Percentiles rank a stretch among this genome's conserved stretches.
These are phyloP conservation scores for Pythium utonaiense DNA, from an alignment of 352 stramenopile species.

Conservation along the genomic window DNA sequence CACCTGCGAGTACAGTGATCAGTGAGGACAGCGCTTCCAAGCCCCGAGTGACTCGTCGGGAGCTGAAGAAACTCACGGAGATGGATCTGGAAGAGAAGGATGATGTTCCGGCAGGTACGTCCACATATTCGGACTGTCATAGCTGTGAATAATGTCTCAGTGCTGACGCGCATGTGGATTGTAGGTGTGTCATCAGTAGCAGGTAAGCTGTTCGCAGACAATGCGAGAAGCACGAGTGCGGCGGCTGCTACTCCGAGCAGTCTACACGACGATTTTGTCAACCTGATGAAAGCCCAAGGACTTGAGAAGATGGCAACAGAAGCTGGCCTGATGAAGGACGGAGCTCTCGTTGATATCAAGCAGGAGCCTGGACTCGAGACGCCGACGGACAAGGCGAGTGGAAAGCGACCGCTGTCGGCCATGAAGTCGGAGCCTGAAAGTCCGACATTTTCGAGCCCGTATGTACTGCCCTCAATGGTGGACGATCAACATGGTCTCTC, in stretches of 20 bases:
- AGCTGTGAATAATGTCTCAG: not conserved
- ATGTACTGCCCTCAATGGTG: conserved; percentile 11
- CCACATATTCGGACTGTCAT: not conserved
- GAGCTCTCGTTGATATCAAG: conserved; percentile 58
- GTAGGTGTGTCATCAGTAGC: conserved; percentile 15
- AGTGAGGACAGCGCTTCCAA: conserved; percentile 31
- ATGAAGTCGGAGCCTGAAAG: conserved; percentile 30
- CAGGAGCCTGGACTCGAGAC: conserved; percentile 29
- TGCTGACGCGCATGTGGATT: not conserved
- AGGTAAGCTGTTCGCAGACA: conserved; percentile 37
- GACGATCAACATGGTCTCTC: not conserved
- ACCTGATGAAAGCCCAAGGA: conserved; percentile 82
- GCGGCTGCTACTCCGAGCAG: conserved; percentile 59
- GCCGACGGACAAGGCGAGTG: conserved; percentile 1
- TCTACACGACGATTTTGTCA: conserved; percentile 85
- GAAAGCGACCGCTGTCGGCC: conserved; percentile 29
- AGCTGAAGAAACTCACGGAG: conserved; percentile 78
- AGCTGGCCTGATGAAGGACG: conserved; percentile 70
- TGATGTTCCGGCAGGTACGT: conserved; percentile 34
- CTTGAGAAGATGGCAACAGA: conserved; percentile 84
- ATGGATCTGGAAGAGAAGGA: conserved; percentile 70
- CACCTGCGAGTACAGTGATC: not conserved
- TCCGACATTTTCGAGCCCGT: conserved; percentile 62
- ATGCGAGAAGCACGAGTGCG: conserved; percentile 27
- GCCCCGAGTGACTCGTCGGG: conserved; percentile 56